phyloP scores from a whole-genome alignment of 495 filamentous ascomycete genomes.

The Lophiotrema nucula region DNA sequence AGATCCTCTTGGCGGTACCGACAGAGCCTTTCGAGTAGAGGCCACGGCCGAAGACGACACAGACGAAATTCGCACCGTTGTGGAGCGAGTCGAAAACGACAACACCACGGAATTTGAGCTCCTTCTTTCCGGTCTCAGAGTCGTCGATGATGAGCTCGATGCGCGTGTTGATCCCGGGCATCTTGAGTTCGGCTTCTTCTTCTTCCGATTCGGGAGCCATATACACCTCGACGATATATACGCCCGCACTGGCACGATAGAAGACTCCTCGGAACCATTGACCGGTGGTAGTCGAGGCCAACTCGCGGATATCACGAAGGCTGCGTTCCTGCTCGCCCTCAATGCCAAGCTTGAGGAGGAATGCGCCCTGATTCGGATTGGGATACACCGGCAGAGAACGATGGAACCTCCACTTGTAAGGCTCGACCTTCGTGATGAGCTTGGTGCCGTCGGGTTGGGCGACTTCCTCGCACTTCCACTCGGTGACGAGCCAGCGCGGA shows the following conservation, averaged over 20 bases:
- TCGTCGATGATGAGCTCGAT: background rate
- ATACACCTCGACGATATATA: background rate
- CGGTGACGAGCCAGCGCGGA: background rate
- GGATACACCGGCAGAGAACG: background rate
- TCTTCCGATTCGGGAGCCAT: background rate
- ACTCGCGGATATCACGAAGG: background rate
- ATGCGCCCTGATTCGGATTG: background rate
- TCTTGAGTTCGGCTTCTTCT: background rate
- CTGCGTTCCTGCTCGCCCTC: background rate
- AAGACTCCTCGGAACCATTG: background rate
- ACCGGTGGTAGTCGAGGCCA: background rate
- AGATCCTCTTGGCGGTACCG: background rate
- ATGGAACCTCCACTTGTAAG: background rate
- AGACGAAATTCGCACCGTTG: background rate
- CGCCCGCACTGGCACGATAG: background rate
- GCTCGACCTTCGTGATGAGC: background rate
- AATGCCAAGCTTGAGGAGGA: background rate
- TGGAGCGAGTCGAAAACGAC: background rate
- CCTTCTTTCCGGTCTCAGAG: background rate
- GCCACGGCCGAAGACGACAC: background rate
- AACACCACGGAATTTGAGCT: background rate
- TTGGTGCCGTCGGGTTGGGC: background rate
- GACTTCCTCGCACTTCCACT: background rate
- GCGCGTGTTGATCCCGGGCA: background rate
- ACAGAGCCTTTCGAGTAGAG: background rate